phyloP scores from a whole-genome alignment of 495 filamentous ascomycete species.

The Margaritispora aquatica region DNA sequence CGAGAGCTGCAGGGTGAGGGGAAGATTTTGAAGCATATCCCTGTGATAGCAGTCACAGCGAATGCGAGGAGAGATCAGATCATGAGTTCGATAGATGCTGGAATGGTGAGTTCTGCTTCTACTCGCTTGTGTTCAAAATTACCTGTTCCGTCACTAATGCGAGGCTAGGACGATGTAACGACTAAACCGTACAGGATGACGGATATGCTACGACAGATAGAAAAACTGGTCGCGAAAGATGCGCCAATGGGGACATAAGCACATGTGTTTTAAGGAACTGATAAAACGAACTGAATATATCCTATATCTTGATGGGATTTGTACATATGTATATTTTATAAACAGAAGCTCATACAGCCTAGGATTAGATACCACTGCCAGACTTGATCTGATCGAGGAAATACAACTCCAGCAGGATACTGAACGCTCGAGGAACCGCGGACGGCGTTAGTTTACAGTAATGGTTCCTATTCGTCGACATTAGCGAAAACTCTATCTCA shows the following conservation, averaged over 20 bases:
- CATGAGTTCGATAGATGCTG: slow-evolving; percentile 41
- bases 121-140: slow-evolving; percentile 52
- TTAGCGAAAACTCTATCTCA: slow-evolving; percentile 2
- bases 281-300: neutral
- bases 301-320: neutral
- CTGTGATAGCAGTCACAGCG: slow-evolving; percentile 74
- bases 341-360: too few relatives aligned
- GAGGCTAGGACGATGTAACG: slow-evolving; percentile 74
- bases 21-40: slow-evolving; percentile 52
- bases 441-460: slow-evolving; percentile 16
- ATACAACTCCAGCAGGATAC: slow-evolving; percentile 20
- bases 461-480: slow-evolving; percentile 20
- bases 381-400: slow-evolving; percentile 14
- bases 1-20: slow-evolving; percentile 53
- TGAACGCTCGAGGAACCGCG: slow-evolving; percentile 4
- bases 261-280: neutral
- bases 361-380: neutral
- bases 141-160: too few relatives aligned
- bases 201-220: slow-evolving; percentile 64
- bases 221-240: slow-evolving; percentile 21
- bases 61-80: slow-evolving; percentile 69
- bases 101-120: slow-evolving; percentile 50
- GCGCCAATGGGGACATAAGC: neutral
- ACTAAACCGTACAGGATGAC: slow-evolving; percentile 73
- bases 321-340: neutral